phyloP scores from a whole-genome alignment of 2,329 filamentous ascomycete species.

The Fusarium sp. region DNA sequence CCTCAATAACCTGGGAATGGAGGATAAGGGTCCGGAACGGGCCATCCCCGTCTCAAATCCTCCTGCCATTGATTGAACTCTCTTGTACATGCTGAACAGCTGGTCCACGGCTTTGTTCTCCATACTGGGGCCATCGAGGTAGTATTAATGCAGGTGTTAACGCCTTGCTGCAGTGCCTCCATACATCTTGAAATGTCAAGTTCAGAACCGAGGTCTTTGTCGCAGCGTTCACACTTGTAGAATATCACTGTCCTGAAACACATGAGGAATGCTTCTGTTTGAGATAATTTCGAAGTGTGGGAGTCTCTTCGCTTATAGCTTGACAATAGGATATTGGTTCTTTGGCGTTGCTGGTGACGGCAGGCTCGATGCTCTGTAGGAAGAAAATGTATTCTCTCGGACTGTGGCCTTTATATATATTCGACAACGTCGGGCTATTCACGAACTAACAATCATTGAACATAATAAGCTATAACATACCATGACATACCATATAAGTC shows the following conservation, averaged over 20 bases:
- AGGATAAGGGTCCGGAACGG: background rate
- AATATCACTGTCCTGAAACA: background rate
- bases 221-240: background rate
- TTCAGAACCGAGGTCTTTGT: background rate
- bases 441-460: background rate
- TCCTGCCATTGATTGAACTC: background rate
- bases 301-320: fast-evolving
- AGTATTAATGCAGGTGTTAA: background rate
- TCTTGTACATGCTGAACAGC: background rate
- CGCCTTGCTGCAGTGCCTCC: background rate
- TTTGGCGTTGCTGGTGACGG: fast-evolving
- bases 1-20: background rate
- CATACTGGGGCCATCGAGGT: fast-evolving
- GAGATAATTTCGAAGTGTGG: fast-evolving
- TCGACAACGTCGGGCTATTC: background rate
- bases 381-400: background rate
- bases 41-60: background rate
- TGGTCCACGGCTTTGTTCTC: background rate
- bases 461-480: too few species aligned
- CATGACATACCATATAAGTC: too few species aligned
- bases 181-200: background rate
- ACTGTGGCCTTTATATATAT: too few species aligned
- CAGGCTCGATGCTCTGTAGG: fast-evolving
- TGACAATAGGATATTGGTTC: too few species aligned
- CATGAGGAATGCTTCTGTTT: background rate